Base-by-base conservation (phyloP, 306 rosid species). In the Ochetophila trinervis region DNA sequence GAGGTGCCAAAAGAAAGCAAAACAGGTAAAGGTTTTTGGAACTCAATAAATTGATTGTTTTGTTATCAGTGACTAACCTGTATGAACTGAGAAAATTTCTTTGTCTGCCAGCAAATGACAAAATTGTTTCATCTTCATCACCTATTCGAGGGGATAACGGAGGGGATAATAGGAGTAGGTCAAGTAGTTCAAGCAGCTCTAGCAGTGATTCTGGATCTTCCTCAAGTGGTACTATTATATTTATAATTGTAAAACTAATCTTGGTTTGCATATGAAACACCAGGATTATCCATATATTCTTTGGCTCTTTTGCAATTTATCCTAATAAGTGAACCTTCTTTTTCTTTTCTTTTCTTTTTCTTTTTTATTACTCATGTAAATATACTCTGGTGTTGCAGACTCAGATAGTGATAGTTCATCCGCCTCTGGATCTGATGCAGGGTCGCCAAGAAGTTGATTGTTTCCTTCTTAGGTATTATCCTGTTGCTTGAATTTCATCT, bases 121-220 rank as follows among this genome's bases (percentile, higher is more conserved):
- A 76, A 24, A 82, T 67, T 63, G 71, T 74, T 55, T 74, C 90
- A 40, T 66, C 86, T 34, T 71, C 84, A 3, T 63, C 82, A 51
- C 86, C 94, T 22, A 68, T 69, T 59, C 94, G 77, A 73, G 86
- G 73, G 64, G 88, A 76, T 66, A 80, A 71, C 62, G 88, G 71
- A 70, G 80, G 78, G 16, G 82, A 85, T 74, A 80, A 84, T 80
- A 79, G 87, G 70, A 89, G 96, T 86, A 87, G 96, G 78, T 86
- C 96, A 60, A 87, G 98, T 80, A 93, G 99, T 77, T 87, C 97
- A 66, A 84, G 94, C 88, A 86, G 96, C 79, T 93, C 99, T 35
- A 93, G 95, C 80, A 90, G 99, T 61, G 97, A 80, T 81, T 93
- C 99, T 55, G 96, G 95, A 56, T 89, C 99, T 62, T 87, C 97